phyloP scores from a whole-genome alignment of 106 monocot species.

The Apostasia shenzhenica region DNA sequence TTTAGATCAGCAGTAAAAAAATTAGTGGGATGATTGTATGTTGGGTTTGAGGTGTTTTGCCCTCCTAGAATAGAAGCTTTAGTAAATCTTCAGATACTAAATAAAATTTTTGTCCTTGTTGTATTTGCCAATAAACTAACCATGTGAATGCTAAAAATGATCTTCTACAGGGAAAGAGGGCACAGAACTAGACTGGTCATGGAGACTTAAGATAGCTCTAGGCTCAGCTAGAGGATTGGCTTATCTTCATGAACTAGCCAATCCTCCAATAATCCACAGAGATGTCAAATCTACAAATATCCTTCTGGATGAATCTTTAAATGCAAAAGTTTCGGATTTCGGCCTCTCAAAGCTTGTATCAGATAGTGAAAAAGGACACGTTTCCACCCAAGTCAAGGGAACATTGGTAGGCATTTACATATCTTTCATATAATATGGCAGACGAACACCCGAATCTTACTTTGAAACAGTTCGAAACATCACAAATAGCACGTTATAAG shows the following conservation, averaged over 20 bases:
- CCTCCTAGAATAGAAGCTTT: no score
- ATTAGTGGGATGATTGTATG: no score
- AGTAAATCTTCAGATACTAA: no score
- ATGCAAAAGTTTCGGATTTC: slow-evolving; percentile 69
- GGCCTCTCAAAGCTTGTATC: slow-evolving; percentile 59
- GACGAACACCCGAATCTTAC: no score
- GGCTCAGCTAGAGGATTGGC: slow-evolving; percentile 82
- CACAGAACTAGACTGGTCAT: slow-evolving; percentile 45
- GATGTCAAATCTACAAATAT: slow-evolving; percentile 78
- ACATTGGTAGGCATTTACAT: slow-evolving; percentile 35
- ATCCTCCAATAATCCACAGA: slow-evolving; percentile 94
- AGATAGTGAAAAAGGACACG: slow-evolving; percentile 45
- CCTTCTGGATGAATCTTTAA: slow-evolving; percentile 63
- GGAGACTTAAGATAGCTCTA: slow-evolving; percentile 47
- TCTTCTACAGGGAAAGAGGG: slow-evolving; percentile 26
- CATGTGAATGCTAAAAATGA: background rate
- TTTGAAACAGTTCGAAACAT: no score
- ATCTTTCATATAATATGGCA: background rate
- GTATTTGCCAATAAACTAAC: background rate
- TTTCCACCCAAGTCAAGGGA: slow-evolving; percentile 66
- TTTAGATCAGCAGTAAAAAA: no score
- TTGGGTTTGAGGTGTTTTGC: no score
- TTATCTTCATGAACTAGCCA: slow-evolving; percentile 86
- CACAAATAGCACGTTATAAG: no score
- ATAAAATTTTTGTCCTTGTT: background rate